These are phyloP conservation scores for Ceratocystis smalleyi DNA, from an alignment of 2,329 filamentous ascomycete species.

Conservation along the genomic window DNA sequence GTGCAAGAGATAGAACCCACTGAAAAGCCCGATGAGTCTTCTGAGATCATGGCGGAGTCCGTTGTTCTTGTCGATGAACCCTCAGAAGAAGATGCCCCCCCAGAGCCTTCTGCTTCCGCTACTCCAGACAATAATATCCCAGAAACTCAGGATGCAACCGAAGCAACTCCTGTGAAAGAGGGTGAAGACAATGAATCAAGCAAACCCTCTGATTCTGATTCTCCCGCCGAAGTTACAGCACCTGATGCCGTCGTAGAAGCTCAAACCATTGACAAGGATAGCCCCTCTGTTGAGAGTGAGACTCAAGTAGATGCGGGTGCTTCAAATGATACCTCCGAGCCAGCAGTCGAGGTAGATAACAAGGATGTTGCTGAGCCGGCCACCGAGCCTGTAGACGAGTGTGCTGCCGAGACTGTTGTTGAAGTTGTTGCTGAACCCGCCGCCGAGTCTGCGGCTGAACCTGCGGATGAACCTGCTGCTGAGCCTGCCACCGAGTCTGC, in stretches of 20 bases:
- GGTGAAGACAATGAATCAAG: not conserved
- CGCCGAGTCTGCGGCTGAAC: not conserved
- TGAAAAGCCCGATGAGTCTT: conserved; percentile 2
- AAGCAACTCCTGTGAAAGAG: not conserved
- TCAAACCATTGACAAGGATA: not conserved
- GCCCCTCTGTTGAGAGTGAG: not conserved
- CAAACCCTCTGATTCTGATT: not conserved
- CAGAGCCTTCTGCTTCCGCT: not conserved
- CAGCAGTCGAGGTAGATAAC: not conserved
- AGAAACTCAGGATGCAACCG: conserved; percentile 3
- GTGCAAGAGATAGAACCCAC: conserved; percentile 14
- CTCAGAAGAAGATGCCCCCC: conserved; percentile 5
- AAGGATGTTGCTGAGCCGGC: not conserved
- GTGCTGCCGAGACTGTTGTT: not conserved
- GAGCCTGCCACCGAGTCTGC: not conserved
- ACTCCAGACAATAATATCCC: conserved; percentile 9
- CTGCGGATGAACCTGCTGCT: not conserved
- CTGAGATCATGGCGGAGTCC: conserved; percentile 12
- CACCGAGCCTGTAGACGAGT: conserved; percentile 3
- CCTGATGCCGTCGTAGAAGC: not conserved
- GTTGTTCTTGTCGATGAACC: conserved; percentile 14
- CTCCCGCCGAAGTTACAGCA: not conserved
- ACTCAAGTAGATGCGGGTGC: not conserved
- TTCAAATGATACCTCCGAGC: not conserved
- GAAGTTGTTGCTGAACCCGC: not conserved